These are phyloP conservation scores for Ceratobasidium sp. DNA, from an alignment of 1,284 basidiomycete species.

Conservation along the genomic window DNA sequence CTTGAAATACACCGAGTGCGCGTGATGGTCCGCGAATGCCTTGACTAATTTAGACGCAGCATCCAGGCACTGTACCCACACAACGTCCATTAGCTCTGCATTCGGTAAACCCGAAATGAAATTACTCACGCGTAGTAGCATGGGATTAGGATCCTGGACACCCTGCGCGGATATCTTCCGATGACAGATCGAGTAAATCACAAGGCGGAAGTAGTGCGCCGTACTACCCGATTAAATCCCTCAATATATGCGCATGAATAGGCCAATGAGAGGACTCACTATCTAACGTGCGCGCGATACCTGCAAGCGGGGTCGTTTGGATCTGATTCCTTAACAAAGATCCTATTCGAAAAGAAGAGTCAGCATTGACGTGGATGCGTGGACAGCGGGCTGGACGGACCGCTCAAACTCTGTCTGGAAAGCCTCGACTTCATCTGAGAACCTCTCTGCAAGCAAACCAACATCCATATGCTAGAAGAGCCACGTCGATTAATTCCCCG, in stretches of 20 bases:
- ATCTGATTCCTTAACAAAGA: conserved; percentile 18
- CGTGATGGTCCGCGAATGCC: conserved; percentile 50
- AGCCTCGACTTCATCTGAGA: conserved; percentile 17
- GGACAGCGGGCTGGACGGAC: conserved; percentile 3
- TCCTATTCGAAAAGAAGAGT: neutral
- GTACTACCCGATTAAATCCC: neutral
- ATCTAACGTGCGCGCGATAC: conserved; percentile 32
- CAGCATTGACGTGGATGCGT: neutral
- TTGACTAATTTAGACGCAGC: conserved; percentile 77
- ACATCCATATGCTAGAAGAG: conserved; percentile 9
- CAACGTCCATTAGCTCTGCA: neutral
- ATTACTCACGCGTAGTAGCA: conserved; percentile 10
- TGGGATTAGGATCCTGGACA: neutral
- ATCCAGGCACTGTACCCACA: conserved; percentile 70
- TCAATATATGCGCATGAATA: conserved; percentile 18
- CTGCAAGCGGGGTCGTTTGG: conserved; percentile 11
- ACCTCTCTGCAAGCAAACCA: neutral
- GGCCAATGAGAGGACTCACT: neutral
- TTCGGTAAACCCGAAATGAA: neutral
- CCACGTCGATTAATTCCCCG: neutral
- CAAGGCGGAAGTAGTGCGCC: conserved; percentile 39
- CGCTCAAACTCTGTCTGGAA: conserved; percentile 24
- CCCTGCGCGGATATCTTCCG: conserved; percentile 1
- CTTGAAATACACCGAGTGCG: conserved; percentile 32
- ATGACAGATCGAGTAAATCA: conserved; percentile 33